Base-by-base conservation (phyloP, 2,329 filamentous ascomycete genomes). In the Penicillium sclerotiorum region DNA sequence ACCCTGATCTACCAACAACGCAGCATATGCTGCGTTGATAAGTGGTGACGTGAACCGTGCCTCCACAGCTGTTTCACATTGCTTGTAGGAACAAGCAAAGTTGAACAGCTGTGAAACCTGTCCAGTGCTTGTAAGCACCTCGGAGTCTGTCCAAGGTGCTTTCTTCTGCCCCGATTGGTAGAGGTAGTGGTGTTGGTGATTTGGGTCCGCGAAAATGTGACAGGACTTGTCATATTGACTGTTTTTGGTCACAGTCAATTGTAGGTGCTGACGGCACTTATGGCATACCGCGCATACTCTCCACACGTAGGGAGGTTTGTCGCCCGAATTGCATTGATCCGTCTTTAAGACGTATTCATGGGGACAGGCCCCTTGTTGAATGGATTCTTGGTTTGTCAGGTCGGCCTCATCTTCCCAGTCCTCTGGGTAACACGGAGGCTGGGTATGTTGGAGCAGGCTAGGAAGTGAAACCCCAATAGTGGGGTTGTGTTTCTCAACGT, bases 131-230 rank as follows among this genome's bases (percentile, higher is more conserved):
- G 53, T 32, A 12, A 62, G 67, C 32, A 59, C 42, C 27, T 65
- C 61, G 30, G 60, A 58, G 2, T 49, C 32, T 20, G 45, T 43
- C 13, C 52, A 39, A 22, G 50, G 23, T 8, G 60, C 63, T 50
- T 57, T 58, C 27, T 70, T 61, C 44, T 66, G 66, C 18, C 66
- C 61, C 47, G 70, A 65, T 28, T 64, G 69, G 32, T 72, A 79
- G 28, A 75, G 68, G 50, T 87, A 78, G 64, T 89, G 86, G 65
- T 89, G 86, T n/a, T n/a, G n/a, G n/a, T n/a, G n/a, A n/a, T n/a
- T n/a, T n/a, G n/a, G n/a, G n/a, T n/a, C n/a, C n/a, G n/a, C n/a
- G n/a, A n/a, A n/a, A n/a, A n/a, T n/a, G n/a, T n/a, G n/a, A n/a
- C n/a, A n/a, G n/a, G n/a, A n/a, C n/a, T n/a, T n/a, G n/a, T n/a